phyloP scores from a whole-genome alignment of 2,329 filamentous ascomycete species.

The Microdochium paspali region DNA sequence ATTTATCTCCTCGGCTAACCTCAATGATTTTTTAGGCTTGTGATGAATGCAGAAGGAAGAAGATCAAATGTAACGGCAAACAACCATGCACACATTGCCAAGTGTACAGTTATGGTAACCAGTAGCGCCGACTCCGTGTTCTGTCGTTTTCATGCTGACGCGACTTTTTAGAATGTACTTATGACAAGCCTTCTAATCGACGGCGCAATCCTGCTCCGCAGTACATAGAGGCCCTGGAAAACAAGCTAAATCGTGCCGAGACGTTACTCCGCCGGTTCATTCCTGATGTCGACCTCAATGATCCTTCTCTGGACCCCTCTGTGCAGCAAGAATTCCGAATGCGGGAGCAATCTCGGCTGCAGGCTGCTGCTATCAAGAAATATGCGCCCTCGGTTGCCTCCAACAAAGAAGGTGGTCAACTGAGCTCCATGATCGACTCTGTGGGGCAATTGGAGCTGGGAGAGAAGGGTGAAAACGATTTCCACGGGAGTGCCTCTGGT shows the following conservation, averaged over 20 bases:
- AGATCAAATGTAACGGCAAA: constrained; percentile 82
- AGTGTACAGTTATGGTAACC: constrained; percentile 92
- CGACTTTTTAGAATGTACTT: constrained; percentile 66
- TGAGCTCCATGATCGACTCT: constrained; percentile 92
- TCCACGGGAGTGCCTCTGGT: constrained; percentile 87
- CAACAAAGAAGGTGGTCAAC: constrained; percentile 48
- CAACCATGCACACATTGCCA: constrained; percentile 92
- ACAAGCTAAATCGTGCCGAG: constrained; percentile 74
- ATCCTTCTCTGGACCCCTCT: constrained; percentile 71
- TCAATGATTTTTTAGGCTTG: background rate
- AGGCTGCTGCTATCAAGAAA: constrained; percentile 29
- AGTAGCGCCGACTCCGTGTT: constrained; percentile 2
- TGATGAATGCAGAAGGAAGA: constrained; percentile 60
- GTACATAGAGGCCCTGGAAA: constrained; percentile 85
- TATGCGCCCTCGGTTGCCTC: constrained; percentile 19
- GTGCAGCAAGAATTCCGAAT: constrained; percentile 60
- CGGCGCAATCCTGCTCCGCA: constrained; percentile 84
- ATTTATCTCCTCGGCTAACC: background rate
- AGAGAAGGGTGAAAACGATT: constrained; percentile 88
- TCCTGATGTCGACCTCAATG: constrained; percentile 76
- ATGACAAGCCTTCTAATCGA: constrained; percentile 89
- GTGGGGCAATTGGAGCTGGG: constrained; percentile 87
- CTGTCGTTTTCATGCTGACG: constrained; percentile 12
- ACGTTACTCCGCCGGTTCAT: constrained; percentile 68
- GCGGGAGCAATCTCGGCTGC: constrained; percentile 40